Evolutionary conservation across 2,329 filamentous ascomycete genomes (phyloP).

Genomic region (Scytalidium sp.): DNA sequence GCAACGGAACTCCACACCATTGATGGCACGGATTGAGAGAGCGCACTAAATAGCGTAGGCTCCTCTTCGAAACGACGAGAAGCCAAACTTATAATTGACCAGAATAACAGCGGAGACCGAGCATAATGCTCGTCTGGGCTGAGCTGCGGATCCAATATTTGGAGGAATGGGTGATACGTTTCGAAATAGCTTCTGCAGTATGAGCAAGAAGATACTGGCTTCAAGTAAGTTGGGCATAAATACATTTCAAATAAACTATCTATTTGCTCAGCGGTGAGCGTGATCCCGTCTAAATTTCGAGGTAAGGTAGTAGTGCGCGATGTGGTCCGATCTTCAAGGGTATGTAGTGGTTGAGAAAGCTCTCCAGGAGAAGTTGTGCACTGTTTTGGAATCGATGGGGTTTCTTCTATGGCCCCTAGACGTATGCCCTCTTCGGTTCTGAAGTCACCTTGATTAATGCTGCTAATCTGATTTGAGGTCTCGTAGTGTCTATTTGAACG

Average conservation of each 20-base stretch:
- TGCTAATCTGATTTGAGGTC: no score
- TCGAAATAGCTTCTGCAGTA: constrained; percentile 9
- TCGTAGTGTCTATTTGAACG: no score
- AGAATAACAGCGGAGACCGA: constrained; percentile 8
- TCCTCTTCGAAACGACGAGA: constrained; percentile 5
- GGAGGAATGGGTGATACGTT: constrained; percentile 8
- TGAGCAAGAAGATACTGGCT: no score
- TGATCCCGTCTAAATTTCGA: no score
- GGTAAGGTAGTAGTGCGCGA: no score
- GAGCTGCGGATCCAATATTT: constrained; percentile 2
- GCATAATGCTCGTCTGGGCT: constrained; percentile 8
- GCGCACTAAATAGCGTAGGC: constrained; percentile 1
- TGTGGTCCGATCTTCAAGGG: no score
- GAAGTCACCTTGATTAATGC: no score
- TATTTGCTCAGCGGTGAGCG: constrained; percentile 3
- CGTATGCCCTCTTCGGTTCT: no score
- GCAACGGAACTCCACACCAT: constrained; percentile 10
- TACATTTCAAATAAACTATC: constrained; percentile 10
- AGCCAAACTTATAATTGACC: constrained; percentile 9
- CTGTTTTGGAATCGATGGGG: no score
- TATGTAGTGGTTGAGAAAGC: no score
- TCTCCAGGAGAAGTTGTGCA: no score
- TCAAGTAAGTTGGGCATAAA: not conserved
- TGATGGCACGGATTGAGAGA: constrained; percentile 4
- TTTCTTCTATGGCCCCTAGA: no score